phyloP scores from a whole-genome alignment of 352 stramenopile genomes.

The Phytophthora citrophthora region DNA sequence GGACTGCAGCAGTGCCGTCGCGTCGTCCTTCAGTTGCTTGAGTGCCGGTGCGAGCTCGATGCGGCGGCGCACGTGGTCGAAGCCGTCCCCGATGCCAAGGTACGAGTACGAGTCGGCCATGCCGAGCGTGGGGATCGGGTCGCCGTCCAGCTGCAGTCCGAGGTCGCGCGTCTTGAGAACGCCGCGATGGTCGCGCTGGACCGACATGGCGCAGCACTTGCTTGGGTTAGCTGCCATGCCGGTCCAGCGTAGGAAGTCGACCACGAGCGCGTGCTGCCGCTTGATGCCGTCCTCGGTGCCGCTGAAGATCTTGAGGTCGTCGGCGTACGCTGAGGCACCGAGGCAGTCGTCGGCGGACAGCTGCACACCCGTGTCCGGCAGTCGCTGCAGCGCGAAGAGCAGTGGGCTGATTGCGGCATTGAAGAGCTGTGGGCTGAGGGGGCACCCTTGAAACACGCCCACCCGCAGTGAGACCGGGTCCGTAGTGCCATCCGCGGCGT shows the following conservation, averaged over 20 bases:
- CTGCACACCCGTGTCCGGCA: slow-evolving; percentile 2
- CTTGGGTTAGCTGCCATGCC: slow-evolving; percentile 4
- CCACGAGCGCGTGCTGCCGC: slow-evolving; percentile 4
- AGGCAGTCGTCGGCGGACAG: slow-evolving; percentile 1
- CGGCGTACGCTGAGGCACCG: slow-evolving; percentile 16
- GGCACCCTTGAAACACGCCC: slow-evolving; percentile 31
- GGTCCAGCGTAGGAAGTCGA: slow-evolving; percentile 9
- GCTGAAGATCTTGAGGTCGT: slow-evolving; percentile 37
- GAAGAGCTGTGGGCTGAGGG: slow-evolving; percentile 36
- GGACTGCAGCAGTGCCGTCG: not conserved
- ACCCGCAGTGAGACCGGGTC: not conserved
- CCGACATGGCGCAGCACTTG: not conserved
- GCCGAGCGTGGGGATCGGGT: not conserved
- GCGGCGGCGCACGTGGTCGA: slow-evolving; percentile 2
- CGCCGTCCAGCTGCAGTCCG: not conserved
- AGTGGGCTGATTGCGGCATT: slow-evolving; percentile 21
- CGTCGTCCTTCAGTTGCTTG: not conserved
- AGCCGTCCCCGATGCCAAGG: not conserved
- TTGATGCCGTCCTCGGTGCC: slow-evolving; percentile 15
- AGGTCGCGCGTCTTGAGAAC: not conserved
- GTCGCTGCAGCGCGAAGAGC: slow-evolving; percentile 3
- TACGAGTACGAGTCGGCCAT: not conserved
- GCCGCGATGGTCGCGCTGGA: not conserved
- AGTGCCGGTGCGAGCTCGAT: not conserved
- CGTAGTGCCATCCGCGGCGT: slow-evolving; percentile 27